Conservation (phyloP, 306 rosid genomes). For the Crotalaria pallida region DNA sequence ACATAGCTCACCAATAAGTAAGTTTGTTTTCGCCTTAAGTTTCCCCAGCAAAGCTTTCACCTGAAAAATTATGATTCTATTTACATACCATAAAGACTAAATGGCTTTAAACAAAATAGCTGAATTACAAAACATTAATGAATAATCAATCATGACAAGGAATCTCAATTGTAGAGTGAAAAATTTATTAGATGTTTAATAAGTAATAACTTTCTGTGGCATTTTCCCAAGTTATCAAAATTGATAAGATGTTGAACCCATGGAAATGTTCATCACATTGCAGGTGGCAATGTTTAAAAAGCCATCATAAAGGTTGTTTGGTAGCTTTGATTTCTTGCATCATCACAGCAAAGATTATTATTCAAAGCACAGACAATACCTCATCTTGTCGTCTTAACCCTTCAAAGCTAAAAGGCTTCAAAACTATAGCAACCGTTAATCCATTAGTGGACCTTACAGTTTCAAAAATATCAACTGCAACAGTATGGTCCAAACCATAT, state of each 20-base stretch:
- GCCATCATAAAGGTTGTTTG: neutral
- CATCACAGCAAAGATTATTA: neutral
- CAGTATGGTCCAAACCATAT: slow-evolving; percentile 63
- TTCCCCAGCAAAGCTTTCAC: slow-evolving; percentile 58
- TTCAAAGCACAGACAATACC: slow-evolving; percentile 39
- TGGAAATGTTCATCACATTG: slow-evolving; percentile 11
- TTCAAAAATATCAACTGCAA: slow-evolving; percentile 58
- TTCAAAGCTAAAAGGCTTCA: slow-evolving; percentile 94
- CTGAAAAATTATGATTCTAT: slow-evolving; percentile 40
- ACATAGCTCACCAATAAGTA: slow-evolving; percentile 73
- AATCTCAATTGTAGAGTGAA: neutral
- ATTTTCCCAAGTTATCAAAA: neutral
- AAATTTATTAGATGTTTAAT: neutral
- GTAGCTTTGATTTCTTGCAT: neutral
- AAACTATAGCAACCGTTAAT: slow-evolving; percentile 56
- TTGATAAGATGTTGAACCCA: neutral
- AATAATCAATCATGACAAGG: neutral
- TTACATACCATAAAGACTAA: slow-evolving; percentile 5
- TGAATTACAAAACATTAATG: slow-evolving; percentile 9
- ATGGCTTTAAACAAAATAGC: neutral
- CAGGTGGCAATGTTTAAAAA: neutral
- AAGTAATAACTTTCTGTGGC: neutral
- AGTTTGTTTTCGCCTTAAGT: slow-evolving; percentile 57
- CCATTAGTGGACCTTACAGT: slow-evolving; percentile 62
- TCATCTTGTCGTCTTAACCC: slow-evolving; percentile 82